Conservation (phyloP, 2,329 filamentous ascomycete species). For the Colletotrichum musae region DNA sequence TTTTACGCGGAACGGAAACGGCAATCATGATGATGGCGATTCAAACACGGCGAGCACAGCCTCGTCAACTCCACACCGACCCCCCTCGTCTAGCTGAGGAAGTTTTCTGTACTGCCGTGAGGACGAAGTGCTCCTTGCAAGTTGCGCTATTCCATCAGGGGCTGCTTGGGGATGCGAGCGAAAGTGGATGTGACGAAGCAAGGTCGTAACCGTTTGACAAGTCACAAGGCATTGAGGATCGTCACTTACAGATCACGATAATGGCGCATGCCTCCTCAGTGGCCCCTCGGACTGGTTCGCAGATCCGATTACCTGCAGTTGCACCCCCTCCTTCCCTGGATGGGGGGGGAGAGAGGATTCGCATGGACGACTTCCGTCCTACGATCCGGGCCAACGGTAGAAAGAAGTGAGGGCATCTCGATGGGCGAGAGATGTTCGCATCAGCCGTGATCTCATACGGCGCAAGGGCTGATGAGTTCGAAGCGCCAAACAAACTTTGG, state of each 20-base stretch:
- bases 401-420: slow-evolving; percentile 22
- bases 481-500: background rate
- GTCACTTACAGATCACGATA: slow-evolving; percentile 8
- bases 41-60: slow-evolving; percentile 10
- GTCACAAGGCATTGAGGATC: background rate
- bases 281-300: slow-evolving; percentile 14
- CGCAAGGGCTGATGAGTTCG: slow-evolving; percentile 8
- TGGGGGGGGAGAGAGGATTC: too few species aligned
- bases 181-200: background rate
- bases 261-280: slow-evolving; percentile 21
- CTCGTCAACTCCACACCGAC: slow-evolving; percentile 22
- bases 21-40: slow-evolving; percentile 8
- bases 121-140: slow-evolving; percentile 13
- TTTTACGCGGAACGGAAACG: background rate
- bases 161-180: slow-evolving; percentile 15
- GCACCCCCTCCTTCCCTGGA: too few species aligned
- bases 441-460: slow-evolving; percentile 30
- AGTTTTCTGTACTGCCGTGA: slow-evolving; percentile 1
- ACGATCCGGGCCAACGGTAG: background rate
- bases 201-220: background rate
- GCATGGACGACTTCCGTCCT: too few species aligned
- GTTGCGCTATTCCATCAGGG: background rate
- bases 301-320: slow-evolving; percentile 20
- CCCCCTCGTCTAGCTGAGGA: slow-evolving; percentile 32
- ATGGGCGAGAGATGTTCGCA: slow-evolving; percentile 14